Evolutionary conservation across 495 filamentous ascomycete genomes (phyloP).

Genomic region (Immersiella caudata): DNA sequence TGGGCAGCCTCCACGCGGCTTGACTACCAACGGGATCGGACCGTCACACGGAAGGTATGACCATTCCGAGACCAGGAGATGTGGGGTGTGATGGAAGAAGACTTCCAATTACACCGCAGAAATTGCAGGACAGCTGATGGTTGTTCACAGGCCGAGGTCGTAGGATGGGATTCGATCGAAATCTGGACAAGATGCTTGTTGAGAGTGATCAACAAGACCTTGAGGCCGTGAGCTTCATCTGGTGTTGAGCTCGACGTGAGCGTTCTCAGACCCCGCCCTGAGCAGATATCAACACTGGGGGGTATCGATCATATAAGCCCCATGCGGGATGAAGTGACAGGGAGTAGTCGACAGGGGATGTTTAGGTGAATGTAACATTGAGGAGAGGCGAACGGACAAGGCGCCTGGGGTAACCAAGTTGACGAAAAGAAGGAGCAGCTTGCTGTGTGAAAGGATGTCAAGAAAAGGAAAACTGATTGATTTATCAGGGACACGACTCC

Average conservation of each 20-base stretch:
- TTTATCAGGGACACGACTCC: not conserved
- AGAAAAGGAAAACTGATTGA: constrained; percentile 10
- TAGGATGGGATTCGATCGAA: not conserved
- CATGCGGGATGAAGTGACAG: constrained; percentile 7
- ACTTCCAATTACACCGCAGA: constrained; percentile 24
- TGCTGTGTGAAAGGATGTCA: constrained; percentile 8
- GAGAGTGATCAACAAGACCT: constrained; percentile 12
- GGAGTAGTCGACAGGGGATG: constrained; percentile 9
- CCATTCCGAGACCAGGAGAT: not conserved
- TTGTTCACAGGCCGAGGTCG: not conserved
- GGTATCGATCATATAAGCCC: constrained; percentile 25
- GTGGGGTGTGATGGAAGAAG: constrained; percentile 1
- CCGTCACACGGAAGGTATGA: constrained; percentile 19
- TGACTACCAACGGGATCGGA: constrained; percentile 17
- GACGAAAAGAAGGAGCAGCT: constrained; percentile 13
- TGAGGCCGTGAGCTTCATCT: constrained; percentile 14
- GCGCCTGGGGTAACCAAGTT: not conserved
- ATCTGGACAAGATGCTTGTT: not conserved
- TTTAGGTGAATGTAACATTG: constrained; percentile 13
- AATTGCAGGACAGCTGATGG: constrained; percentile 11
- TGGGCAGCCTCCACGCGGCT: constrained; percentile 16
- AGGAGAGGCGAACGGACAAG: constrained; percentile 1
- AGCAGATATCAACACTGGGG: constrained; percentile 17
- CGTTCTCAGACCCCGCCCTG: constrained; percentile 14
- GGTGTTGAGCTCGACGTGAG: not conserved